These are phyloP conservation scores for Laburnicola sp. DNA, from an alignment of 2,329 filamentous ascomycete species.

Conservation along the genomic window DNA sequence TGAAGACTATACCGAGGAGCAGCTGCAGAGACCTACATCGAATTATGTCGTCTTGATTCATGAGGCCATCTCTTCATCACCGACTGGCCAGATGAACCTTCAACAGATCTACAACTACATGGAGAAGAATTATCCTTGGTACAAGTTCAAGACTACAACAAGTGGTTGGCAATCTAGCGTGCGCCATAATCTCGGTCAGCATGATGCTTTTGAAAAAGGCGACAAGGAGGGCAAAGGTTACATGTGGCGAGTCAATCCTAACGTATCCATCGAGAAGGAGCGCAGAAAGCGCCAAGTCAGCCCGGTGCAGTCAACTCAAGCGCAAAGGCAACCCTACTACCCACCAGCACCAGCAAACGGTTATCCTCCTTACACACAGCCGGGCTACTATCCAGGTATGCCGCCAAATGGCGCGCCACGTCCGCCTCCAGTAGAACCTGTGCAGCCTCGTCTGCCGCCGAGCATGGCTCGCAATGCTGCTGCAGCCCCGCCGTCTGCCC, in stretches of 20 bases:
- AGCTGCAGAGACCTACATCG: constrained; percentile 68
- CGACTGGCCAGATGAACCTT: constrained; percentile 61
- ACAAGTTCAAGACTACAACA: constrained; percentile 62
- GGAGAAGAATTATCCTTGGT: constrained; percentile 65
- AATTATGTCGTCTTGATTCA: constrained; percentile 68
- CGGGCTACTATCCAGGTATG: constrained; percentile 35
- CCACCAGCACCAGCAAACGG: constrained; percentile 35
- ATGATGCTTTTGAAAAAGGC: constrained; percentile 62
- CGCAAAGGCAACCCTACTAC: constrained; percentile 38
- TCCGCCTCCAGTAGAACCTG: constrained; percentile 29
- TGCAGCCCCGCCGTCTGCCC: constrained; percentile 29
- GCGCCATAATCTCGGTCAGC: constrained; percentile 64
- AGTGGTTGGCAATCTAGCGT: constrained; percentile 70
- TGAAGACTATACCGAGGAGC: constrained; percentile 71
- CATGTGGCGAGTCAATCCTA: constrained; percentile 64
- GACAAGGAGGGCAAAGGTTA: constrained; percentile 65
- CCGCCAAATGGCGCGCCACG: constrained; percentile 35
- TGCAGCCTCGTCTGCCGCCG: constrained; percentile 41
- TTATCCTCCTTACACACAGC: constrained; percentile 33
- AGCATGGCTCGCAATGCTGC: constrained; percentile 39
- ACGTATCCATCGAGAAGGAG: constrained; percentile 63
- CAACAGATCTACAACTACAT: constrained; percentile 69
- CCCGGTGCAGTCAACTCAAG: constrained; percentile 45
- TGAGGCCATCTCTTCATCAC: constrained; percentile 61
- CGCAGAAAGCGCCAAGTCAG: constrained; percentile 55